Percentiles rank a stretch among this genome's conserved stretches.
Conservation (phyloP, 257 asterid species). For the Nicotiana obtusifolia region DNA sequence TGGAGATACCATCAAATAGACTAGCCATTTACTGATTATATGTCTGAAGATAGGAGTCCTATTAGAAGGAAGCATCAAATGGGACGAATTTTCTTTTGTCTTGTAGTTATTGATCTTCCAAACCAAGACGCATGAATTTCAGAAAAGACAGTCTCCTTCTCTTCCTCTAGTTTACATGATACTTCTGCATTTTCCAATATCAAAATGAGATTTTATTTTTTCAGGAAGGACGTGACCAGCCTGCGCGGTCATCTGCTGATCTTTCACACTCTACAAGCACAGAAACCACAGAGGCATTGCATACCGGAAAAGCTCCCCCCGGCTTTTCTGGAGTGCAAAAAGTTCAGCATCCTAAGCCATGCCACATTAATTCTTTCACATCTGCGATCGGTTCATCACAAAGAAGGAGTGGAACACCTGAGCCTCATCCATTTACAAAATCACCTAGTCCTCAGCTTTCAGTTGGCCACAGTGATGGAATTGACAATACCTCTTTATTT, state of each 20-base stretch:
- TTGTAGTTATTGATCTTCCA: too few relatives aligned
- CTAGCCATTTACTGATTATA: neutral
- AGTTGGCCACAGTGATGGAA: slow-evolving; percentile 10
- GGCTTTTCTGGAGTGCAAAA: slow-evolving; percentile 15
- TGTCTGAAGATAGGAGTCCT: neutral
- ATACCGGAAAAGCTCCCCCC: slow-evolving; percentile 10
- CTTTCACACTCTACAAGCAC: slow-evolving; percentile 51
- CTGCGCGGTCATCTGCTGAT: slow-evolving; percentile 24
- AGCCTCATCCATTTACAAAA: slow-evolving; percentile 22
- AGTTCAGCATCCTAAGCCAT: slow-evolving; percentile 8
- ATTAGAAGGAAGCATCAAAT: neutral
- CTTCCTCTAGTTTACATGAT: neutral
- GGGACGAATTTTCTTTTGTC: too few relatives aligned
- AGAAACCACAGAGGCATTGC: slow-evolving; percentile 17
- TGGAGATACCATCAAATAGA: neutral
- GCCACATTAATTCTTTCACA: slow-evolving; percentile 19
- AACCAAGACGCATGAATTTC: neutral
- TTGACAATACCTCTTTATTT: slow-evolving; percentile 33
- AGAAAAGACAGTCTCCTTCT: neutral
- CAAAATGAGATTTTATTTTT: slow-evolving; percentile 4
- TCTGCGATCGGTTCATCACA: slow-evolving; percentile 20
- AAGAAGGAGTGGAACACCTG: slow-evolving; percentile 20
- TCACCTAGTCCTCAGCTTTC: slow-evolving; percentile 35
- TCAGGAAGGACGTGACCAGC: slow-evolving; percentile 61
- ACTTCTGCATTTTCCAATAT: neutral